Evolutionary conservation across 306 rosid genomes (phyloP).

Genomic region (Cyamopsis tetragonoloba): DNA sequence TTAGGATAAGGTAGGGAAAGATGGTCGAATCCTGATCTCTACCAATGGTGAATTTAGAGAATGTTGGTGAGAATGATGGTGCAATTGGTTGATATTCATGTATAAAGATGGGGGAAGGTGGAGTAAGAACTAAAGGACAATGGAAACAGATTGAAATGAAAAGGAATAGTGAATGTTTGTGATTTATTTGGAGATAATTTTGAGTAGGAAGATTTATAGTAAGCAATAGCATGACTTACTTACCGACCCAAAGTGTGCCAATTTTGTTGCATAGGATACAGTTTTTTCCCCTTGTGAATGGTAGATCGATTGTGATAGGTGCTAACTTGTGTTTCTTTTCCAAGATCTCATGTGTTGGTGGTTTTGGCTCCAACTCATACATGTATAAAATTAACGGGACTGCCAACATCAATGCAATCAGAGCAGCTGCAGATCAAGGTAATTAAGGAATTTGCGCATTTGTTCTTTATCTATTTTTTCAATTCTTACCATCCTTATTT

Average conservation of each 20-base stretch:
- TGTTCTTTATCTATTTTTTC: conserved; percentile 3
- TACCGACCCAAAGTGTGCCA: conserved; percentile 7
- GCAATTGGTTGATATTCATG: not conserved
- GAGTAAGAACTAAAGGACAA: not conserved
- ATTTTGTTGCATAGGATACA: conserved; percentile 16
- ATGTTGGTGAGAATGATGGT: not conserved
- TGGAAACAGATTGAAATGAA: not conserved
- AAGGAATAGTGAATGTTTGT: not conserved
- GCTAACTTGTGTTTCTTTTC: conserved; percentile 41
- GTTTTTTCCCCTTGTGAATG: not conserved
- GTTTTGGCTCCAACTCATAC: conserved; percentile 90
- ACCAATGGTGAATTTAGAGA: not conserved
- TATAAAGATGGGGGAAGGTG: not conserved
- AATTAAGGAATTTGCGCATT: conserved; percentile 2
- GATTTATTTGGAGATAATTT: conserved; percentile 14
- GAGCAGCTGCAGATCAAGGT: conserved; percentile 95
- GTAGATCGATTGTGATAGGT: conserved; percentile 28
- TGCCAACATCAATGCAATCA: conserved; percentile 90
- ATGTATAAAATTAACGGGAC: conserved; percentile 98
- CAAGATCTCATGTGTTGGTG: conserved; percentile 94
- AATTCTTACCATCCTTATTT: conserved; percentile 11
- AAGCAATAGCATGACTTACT: not conserved
- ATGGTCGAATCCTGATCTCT: conserved; percentile 1
- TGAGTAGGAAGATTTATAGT: not conserved
- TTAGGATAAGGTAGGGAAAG: not conserved